These are phyloP conservation scores for Cadophora malorum DNA, from an alignment of 2,329 filamentous ascomycete genomes.

Conservation along the genomic window DNA sequence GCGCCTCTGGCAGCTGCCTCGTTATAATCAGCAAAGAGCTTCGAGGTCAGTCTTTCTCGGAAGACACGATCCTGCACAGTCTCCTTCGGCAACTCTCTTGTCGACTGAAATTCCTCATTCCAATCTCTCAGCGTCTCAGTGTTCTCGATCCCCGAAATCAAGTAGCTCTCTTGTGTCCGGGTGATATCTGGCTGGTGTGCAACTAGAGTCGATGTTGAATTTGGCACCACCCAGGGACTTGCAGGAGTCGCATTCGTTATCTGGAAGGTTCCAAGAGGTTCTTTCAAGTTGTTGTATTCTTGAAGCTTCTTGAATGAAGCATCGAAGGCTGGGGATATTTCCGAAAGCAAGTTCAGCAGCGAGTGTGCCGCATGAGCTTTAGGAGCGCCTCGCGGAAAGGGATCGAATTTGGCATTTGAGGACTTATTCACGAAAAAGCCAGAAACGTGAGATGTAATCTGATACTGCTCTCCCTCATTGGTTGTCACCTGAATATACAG, in stretches of 20 bases:
- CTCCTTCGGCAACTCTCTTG: constrained; percentile 90
- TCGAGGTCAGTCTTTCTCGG: constrained; percentile 89
- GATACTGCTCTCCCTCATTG: constrained; percentile 92
- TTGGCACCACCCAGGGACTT: constrained; percentile 87
- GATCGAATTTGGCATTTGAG: constrained; percentile 94
- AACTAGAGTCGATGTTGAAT: constrained; percentile 66
- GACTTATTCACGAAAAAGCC: constrained; percentile 98
- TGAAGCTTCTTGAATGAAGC: constrained; percentile 78
- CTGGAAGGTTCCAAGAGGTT: constrained; percentile 91
- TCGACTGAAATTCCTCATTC: constrained; percentile 99
- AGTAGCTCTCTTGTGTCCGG: constrained; percentile 88
- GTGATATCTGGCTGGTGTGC: constrained; percentile 84
- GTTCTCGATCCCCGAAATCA: constrained; percentile 90
- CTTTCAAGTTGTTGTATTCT: constrained; percentile 82
- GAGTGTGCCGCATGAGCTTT: constrained; percentile 86
- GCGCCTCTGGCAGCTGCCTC: constrained; percentile 93
- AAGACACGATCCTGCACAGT: constrained; percentile 96
- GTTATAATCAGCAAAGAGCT: constrained; percentile 97
- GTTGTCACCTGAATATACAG: constrained; percentile 90
- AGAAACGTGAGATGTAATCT: constrained; percentile 91
- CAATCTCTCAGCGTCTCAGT: constrained; percentile 94
- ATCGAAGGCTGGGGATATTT: constrained; percentile 84
- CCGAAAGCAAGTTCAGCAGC: constrained; percentile 77
- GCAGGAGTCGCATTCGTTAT: constrained; percentile 94
- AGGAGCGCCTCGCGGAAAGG: constrained; percentile 77